Evolutionary conservation across 805 yeast genomes (phyloP).

Genomic region (Metschnikowia cubensis): DNA sequence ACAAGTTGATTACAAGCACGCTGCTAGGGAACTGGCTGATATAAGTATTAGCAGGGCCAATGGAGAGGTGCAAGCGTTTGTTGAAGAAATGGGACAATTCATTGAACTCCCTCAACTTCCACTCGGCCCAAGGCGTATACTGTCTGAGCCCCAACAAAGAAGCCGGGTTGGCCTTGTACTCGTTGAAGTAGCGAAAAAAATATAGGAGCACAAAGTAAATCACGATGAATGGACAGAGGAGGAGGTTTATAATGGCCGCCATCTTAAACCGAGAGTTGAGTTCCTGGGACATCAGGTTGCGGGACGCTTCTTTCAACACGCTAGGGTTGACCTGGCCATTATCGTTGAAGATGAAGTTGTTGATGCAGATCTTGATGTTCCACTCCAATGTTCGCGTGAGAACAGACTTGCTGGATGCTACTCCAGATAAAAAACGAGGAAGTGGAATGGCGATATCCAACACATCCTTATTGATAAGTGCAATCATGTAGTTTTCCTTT

Average conservation of each 20-base stretch:
- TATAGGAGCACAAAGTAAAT: conserved; percentile 76
- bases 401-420: conserved; percentile 29
- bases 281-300: conserved; percentile 64
- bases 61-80: conserved; percentile 71
- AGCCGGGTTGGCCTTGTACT: conserved; percentile 84
- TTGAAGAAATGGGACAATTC: conserved; percentile 88
- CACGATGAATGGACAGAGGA: conserved; percentile 83
- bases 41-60: conserved; percentile 75
- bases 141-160: conserved; percentile 67
- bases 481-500: conserved; percentile 89
- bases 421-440: conserved; percentile 13
- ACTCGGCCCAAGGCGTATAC: conserved; percentile 90
- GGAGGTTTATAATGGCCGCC: conserved; percentile 80
- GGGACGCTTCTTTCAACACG: conserved; percentile 66
- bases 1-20: conserved; percentile 32
- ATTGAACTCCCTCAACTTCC: conserved; percentile 92
- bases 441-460: conserved; percentile 54
- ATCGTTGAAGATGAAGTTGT: conserved; percentile 79
- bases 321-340: conserved; percentile 75
- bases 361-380: conserved; percentile 84
- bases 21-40: conserved; percentile 91
- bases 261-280: conserved; percentile 74
- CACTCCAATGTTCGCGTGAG: conserved; percentile 90
- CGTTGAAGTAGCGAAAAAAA: conserved; percentile 89
- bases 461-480: conserved; percentile 74